Conservation (phyloP, 768 basidiomycete genomes). For the Fistulinella prunicolor region DNA sequence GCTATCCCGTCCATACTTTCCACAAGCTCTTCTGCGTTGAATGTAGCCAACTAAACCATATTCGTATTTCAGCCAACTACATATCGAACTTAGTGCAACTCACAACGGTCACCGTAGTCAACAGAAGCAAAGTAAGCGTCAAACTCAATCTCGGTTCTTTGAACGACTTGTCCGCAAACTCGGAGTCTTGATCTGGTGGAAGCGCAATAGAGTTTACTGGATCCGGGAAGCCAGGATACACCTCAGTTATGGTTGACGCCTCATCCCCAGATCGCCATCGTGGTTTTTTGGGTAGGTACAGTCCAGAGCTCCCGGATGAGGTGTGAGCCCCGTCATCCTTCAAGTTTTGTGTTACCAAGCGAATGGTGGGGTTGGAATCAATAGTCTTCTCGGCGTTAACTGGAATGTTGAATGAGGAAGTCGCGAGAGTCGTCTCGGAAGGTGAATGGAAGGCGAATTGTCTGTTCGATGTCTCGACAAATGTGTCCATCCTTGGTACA, state of each 20-base stretch:
- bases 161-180: constrained; percentile 16
- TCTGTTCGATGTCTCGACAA: constrained; percentile 8
- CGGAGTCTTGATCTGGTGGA: constrained; percentile 19
- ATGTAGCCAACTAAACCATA: constrained; percentile 43
- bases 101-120: constrained; percentile 63
- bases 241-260: constrained; percentile 2
- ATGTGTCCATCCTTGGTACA: constrained; percentile 11
- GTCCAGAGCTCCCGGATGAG: constrained; percentile 1
- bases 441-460: constrained; percentile 18
- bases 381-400: constrained; percentile 7
- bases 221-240: constrained; percentile 8
- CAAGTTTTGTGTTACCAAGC: constrained; percentile 20
- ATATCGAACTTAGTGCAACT: constrained; percentile 21
- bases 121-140: constrained; percentile 50
- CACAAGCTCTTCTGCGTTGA: constrained; percentile 75
- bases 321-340: constrained; percentile 1
- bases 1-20: constrained; percentile 81
- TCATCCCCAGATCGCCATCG: constrained; percentile 17
- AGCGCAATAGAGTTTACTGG: constrained; percentile 8
- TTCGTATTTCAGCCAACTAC: constrained; percentile 1
- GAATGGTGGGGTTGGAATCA: constrained; percentile 19
- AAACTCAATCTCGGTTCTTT: constrained; percentile 60
- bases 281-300: constrained; percentile 7
- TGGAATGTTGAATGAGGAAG: constrained; percentile 3
- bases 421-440: constrained; percentile 27